Evolutionary conservation across 176 grass and related monocot genomes (phyloP).

Genomic region (Urochloa ruziziensis): DNA sequence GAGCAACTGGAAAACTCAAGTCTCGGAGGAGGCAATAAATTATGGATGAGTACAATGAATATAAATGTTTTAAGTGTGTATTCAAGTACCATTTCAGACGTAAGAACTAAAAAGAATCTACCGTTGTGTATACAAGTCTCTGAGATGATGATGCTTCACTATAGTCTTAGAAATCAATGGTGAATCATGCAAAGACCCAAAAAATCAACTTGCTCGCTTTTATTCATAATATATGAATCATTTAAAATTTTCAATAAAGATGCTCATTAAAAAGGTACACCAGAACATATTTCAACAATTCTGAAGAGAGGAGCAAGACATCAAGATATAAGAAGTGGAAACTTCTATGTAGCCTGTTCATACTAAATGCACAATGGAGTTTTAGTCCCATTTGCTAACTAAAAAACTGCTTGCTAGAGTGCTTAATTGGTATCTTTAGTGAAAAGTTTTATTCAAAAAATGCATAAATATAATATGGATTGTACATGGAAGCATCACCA

Average conservation of each 20-base stretch:
- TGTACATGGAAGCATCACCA: background rate
- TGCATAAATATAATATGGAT: background rate
- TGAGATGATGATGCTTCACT: background rate
- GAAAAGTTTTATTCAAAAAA: background rate
- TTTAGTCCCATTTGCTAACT: background rate
- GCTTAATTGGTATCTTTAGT: background rate
- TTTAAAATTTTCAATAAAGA: background rate
- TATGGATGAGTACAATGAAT: background rate
- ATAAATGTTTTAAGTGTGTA: background rate
- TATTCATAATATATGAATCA: background rate
- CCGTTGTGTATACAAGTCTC: background rate
- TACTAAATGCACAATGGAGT: background rate
- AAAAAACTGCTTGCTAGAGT: background rate
- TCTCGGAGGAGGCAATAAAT: slow-evolving; percentile 14
- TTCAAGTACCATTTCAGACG: background rate
- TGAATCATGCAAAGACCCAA: background rate
- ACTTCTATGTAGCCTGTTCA: background rate
- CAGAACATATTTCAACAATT: background rate
- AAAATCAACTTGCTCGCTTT: background rate
- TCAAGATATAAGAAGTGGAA: background rate
- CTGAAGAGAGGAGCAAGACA: background rate
- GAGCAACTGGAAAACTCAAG: background rate
- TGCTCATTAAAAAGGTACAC: background rate
- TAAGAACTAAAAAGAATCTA: slow-evolving; percentile 1
- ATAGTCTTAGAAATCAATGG: background rate